A percentile compares a stretch with the other conserved stretches of the same genome.
These are phyloP conservation scores for Pleomassaria siparia DNA, from an alignment of 2,329 filamentous ascomycete genomes.

Conservation along the genomic window DNA sequence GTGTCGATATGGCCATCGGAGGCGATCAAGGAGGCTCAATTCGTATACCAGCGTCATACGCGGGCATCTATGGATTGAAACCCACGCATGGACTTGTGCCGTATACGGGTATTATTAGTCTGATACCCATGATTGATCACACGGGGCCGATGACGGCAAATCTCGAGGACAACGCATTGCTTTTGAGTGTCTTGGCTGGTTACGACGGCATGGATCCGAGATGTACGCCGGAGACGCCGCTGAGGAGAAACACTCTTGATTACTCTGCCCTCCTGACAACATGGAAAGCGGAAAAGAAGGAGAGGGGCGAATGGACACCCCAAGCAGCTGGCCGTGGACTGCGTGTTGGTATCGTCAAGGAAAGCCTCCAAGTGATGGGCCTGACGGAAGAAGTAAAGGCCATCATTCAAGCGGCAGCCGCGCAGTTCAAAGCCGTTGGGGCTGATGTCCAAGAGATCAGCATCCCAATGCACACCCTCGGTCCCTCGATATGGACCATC, in stretches of 20 bases:
- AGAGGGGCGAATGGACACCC: constrained; percentile 28
- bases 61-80: constrained; percentile 42
- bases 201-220: constrained; percentile 50
- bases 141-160: constrained; percentile 47
- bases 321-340: constrained; percentile 42
- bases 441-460: constrained; percentile 50
- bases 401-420: constrained; percentile 41
- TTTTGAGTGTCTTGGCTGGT: constrained; percentile 47
- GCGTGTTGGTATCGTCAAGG: constrained; percentile 50
- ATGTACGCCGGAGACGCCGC: constrained; percentile 45
- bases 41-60: constrained; percentile 33
- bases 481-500: constrained; percentile 53
- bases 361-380: constrained; percentile 45
- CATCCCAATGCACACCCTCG: constrained; percentile 51
- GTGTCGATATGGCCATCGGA: constrained; percentile 42
- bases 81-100: constrained; percentile 51
- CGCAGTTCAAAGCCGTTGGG: constrained; percentile 45
- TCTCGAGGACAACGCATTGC: constrained; percentile 44
- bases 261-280: constrained; percentile 33
- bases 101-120: constrained; percentile 47
- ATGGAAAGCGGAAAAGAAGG: constrained; percentile 27
- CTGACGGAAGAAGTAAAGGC: constrained; percentile 44
- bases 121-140: constrained; percentile 50
- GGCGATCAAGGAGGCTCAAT: constrained; percentile 41
- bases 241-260: constrained; percentile 38